Conservation (phyloP, 2,329 filamentous ascomycete genomes). For the Acephala macrosclerotiorum region DNA sequence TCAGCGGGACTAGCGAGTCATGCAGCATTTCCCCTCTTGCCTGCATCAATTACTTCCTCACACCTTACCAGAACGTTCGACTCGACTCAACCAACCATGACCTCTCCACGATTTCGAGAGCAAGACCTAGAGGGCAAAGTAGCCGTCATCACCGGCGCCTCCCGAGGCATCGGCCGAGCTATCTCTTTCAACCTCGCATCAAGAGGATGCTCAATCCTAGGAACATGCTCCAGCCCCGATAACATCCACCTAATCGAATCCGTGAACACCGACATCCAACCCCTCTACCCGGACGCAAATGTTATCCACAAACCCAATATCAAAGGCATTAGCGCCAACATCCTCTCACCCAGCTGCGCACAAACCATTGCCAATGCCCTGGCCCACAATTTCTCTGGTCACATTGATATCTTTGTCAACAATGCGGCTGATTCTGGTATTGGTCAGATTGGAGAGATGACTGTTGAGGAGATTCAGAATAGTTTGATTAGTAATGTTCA, state of each 20-base stretch:
- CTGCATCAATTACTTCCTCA: background rate
- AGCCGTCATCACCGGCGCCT: constrained; percentile 71
- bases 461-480: constrained; percentile 39
- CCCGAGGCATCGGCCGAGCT: constrained; percentile 71
- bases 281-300: constrained; percentile 29
- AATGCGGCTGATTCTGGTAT: constrained; percentile 44
- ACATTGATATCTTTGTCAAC: constrained; percentile 47
- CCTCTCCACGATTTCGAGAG: constrained; percentile 24
- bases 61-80: background rate
- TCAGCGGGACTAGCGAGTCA: too few species aligned
- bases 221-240: constrained; percentile 40
- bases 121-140: constrained; percentile 66
- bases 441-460: constrained; percentile 42
- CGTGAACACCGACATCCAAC: constrained; percentile 36
- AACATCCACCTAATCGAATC: constrained; percentile 36
- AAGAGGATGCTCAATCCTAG: constrained; percentile 64
- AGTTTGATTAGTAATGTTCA: constrained; percentile 47
- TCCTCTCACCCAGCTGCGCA: constrained; percentile 42
- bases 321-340: constrained; percentile 42
- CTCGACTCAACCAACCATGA: constrained; percentile 12
- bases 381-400: constrained; percentile 33
- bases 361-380: constrained; percentile 41
- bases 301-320: constrained; percentile 32
- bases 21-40: too few species aligned
- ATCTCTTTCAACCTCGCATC: constrained; percentile 72